Evolutionary conservation across 2,329 filamentous ascomycete species (phyloP).

Genomic region (Fusarium torreyae): DNA sequence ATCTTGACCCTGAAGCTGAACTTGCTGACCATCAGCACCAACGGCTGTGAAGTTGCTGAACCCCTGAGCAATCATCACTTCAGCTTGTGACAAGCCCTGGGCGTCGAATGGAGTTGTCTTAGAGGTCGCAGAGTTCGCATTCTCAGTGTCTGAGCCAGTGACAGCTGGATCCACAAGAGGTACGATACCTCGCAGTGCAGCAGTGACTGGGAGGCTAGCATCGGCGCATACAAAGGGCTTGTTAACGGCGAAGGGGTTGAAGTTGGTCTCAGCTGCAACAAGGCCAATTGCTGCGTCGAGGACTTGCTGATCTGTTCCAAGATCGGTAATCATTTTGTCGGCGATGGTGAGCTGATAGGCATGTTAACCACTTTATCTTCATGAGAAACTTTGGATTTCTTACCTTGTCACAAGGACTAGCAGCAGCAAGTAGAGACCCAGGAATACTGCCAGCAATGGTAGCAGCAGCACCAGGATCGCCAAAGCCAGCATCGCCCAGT

Average conservation of each 20-base stretch:
- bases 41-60: conserved; percentile 72
- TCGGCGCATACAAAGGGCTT: conserved; percentile 76
- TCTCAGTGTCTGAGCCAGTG: conserved; percentile 68
- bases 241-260: conserved; percentile 75
- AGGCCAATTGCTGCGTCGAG: conserved; percentile 74
- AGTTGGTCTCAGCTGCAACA: conserved; percentile 80
- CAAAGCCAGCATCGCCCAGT: conserved; percentile 63
- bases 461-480: conserved; percentile 71
- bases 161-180: conserved; percentile 78
- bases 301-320: conserved; percentile 72
- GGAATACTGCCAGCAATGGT: conserved; percentile 76
- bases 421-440: conserved; percentile 73
- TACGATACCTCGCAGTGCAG: conserved; percentile 74
- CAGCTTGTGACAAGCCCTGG: conserved; percentile 74
- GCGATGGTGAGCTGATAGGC: conserved; percentile 69
- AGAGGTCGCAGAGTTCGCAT: conserved; percentile 71
- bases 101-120: conserved; percentile 69
- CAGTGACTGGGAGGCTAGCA: conserved; percentile 72
- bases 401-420: conserved; percentile 77
- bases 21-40: conserved; percentile 52
- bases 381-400: not conserved
- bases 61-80: conserved; percentile 73
- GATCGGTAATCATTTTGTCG: conserved; percentile 73
- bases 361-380: conserved; percentile 32
- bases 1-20: conserved; percentile 55